phyloP scores from a whole-genome alignment of 2,329 filamentous ascomycete species.

The Exophiala dermatitidis region DNA sequence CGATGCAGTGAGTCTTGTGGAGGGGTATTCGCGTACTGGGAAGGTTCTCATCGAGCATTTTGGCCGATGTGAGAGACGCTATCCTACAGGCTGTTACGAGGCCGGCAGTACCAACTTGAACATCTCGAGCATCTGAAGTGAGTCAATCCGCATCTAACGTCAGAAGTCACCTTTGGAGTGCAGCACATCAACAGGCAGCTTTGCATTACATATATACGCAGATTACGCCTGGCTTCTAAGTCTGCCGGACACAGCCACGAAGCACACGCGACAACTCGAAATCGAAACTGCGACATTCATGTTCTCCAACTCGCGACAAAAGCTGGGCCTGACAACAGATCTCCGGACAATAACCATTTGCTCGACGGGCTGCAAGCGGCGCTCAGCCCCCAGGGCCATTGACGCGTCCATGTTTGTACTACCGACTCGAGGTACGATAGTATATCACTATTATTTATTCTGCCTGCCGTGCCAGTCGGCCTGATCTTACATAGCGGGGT shows the following conservation, averaged over 20 bases:
- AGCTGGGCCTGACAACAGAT: too few relatives aligned
- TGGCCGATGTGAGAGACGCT: not conserved
- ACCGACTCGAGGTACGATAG: too few relatives aligned
- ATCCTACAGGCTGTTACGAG: too few relatives aligned
- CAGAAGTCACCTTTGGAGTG: not conserved
- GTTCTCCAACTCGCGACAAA: too few relatives aligned
- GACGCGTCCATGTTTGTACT: not conserved
- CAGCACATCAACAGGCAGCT: not conserved
- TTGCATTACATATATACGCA: not conserved
- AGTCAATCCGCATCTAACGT: too few relatives aligned
- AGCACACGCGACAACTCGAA: not conserved
- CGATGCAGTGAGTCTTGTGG: conserved; percentile 7
- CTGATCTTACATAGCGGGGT: too few relatives aligned
- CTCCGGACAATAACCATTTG: too few relatives aligned
- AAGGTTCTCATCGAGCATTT: conserved; percentile 91
- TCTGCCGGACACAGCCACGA: not conserved
- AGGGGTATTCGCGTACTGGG: conserved; percentile 48
- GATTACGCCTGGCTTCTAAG: not conserved
- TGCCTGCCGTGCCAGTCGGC: too few relatives aligned
- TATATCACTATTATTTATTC: too few relatives aligned
- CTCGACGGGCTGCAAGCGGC: not conserved
- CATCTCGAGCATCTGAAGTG: too few relatives aligned
- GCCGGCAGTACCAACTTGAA: too few relatives aligned
- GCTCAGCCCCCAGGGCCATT: not conserved
- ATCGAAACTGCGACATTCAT: too few relatives aligned